Percentiles rank a stretch among this genome's conserved stretches.
These are phyloP conservation scores for Tribonema minus DNA, from an alignment of 108 stramenopile genomes.

Conservation along the genomic window DNA sequence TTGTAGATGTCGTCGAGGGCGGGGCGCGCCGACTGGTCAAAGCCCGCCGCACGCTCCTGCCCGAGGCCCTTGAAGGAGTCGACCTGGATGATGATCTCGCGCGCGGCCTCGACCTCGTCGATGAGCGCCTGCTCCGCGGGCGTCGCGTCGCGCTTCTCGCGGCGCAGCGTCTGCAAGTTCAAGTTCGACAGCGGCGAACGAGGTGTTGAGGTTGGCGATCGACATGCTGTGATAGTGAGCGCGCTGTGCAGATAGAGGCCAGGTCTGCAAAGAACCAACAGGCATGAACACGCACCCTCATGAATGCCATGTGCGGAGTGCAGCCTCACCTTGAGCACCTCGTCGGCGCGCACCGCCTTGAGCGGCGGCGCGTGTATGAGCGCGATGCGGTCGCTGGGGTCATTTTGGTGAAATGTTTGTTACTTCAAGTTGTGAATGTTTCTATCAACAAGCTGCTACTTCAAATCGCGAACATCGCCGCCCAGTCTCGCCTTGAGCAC, in stretches of 20 bases:
- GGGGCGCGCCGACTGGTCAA: constrained; percentile 39
- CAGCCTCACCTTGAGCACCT: constrained; percentile 72
- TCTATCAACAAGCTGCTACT: no score
- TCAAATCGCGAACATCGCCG: no score
- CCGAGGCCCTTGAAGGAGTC: constrained; percentile 50
- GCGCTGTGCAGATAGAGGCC: no score
- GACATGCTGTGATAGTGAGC: no score
- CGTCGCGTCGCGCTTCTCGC: constrained; percentile 85
- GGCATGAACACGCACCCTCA: no score
- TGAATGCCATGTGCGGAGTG: no score
- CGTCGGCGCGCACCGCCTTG: constrained; percentile 18
- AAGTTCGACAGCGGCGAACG: no score
- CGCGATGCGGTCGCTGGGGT: constrained; percentile 43
- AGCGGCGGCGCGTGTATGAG: constrained; percentile 39
- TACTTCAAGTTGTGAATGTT: no score
- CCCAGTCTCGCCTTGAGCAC: constrained; percentile 77
- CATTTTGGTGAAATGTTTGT: constrained; percentile 15
- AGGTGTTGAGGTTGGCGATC: no score
- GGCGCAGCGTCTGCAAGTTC: constrained; percentile 73
- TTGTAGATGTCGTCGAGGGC: constrained; percentile 46
- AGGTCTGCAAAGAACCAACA: no score
- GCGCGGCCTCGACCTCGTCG: constrained; percentile 85
- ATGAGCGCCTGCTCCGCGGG: constrained; percentile 77
- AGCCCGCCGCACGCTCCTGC: constrained; percentile 20
- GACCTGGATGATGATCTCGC: constrained; percentile 90